Base-by-base conservation (phyloP, 805 yeast genomes). In the Pichia nakasei region DNA sequence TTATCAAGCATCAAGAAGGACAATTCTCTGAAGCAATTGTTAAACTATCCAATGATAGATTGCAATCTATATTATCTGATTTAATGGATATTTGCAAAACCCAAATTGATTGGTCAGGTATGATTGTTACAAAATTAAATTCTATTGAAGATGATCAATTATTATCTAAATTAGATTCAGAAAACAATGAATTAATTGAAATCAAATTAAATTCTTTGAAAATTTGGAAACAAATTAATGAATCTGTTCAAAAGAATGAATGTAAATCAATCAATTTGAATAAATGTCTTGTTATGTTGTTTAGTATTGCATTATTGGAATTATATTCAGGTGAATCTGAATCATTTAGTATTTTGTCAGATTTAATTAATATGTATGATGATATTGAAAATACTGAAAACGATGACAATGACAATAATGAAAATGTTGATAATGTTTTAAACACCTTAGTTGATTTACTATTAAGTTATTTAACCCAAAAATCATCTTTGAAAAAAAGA, bases 251-350 rank as follows among this genome's bases (percentile, higher is more conserved):
- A 50, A 53, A 60, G 2, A 73, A 74, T 43, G 32, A 29, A 2
- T 29, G 32, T 15, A 39, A 29, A 13, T 34, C 17, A 27, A 27
- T 11, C 3, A 26, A 41, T 41, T 49, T 37, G 58, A 32, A 46
- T 74, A 76, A 51, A 58, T 80, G 48, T 36, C 82, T 91, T 55
- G 94, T 87, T 60, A 65, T 85, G 32, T 66, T 91, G 37, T 75
- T 85, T 45, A 82, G 96, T 0, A 76, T 85, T 73, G 81, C 82
- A 4, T 61, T 88, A 20, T 57, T 91, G 13, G 95, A 87, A 59
- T 68, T 89, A 29, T 88, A 80, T 56, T 67, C 79, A 43, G 94
- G 89, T 21, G 87, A 76, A 51, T 68, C 79, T 6, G 97, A 91
- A 48, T 81, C 95, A 1, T 75, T 84, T 7, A 69, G 77, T 29